Percentiles rank a stretch among this genome's conserved stretches.
phyloP scores from a whole-genome alignment of 345 rosid species.

The Arabis alpina region DNA sequence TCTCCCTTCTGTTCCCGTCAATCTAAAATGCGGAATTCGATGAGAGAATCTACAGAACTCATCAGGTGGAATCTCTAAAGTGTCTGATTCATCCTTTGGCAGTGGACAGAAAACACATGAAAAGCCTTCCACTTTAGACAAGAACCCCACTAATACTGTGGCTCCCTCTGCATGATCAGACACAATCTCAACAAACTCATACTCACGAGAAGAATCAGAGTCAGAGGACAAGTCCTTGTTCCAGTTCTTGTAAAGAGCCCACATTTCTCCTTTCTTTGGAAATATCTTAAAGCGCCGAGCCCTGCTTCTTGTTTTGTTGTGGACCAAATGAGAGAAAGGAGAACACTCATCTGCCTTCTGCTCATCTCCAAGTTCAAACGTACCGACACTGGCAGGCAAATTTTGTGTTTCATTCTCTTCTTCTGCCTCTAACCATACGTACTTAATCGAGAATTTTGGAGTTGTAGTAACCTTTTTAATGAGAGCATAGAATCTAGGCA shows the following conservation, averaged over 20 bases:
- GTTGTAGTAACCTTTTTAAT: constrained; percentile 53
- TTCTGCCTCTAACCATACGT: constrained; percentile 72
- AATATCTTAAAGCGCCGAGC: constrained; percentile 49
- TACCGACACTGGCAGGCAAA: constrained; percentile 77
- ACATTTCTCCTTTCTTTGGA: constrained; percentile 79
- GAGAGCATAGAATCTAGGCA: constrained; percentile 90
- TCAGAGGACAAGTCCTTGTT: constrained; percentile 52
- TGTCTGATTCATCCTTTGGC: constrained; percentile 37
- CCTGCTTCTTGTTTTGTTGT: constrained; percentile 38
- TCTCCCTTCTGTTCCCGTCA: constrained; percentile 71
- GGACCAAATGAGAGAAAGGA: constrained; percentile 70
- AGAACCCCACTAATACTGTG: constrained; percentile 59
- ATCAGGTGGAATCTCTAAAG: constrained; percentile 45
- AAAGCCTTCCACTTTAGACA: constrained; percentile 77
- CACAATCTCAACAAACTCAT: constrained; percentile 70
- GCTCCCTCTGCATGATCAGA: constrained; percentile 51
- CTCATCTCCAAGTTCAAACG: constrained; percentile 46
- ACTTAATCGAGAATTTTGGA: constrained; percentile 55
- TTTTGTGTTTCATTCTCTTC: constrained; percentile 46
- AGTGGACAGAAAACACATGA: constrained; percentile 55
- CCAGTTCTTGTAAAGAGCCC: constrained; percentile 90
- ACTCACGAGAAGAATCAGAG: constrained; percentile 54
- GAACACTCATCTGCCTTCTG: constrained; percentile 37
- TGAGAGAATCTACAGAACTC: constrained; percentile 80
- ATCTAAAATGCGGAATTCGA: constrained; percentile 59